phyloP scores from a whole-genome alignment of 306 rosid species.

The Quercus wislizeni region DNA sequence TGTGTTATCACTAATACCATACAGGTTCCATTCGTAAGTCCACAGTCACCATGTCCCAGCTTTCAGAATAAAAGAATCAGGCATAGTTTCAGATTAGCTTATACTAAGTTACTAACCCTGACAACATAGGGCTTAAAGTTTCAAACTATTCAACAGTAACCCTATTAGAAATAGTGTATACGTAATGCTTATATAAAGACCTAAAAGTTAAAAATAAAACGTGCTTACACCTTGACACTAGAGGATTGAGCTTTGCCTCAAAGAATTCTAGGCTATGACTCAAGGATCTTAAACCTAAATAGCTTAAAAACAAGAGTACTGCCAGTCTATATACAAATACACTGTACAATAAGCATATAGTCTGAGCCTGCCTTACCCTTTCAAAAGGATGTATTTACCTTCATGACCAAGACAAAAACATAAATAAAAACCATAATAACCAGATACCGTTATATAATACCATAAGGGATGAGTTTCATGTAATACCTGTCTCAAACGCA shows the following conservation, averaged over 20 bases:
- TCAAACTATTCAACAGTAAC: no score
- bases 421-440: no score
- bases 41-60: no score
- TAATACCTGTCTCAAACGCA: constrained; percentile 81
- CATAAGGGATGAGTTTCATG: neutral
- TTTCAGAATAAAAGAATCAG: no score
- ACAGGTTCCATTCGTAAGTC: no score
- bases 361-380: no score
- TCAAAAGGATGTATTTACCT: no score
- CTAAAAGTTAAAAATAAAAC: neutral
- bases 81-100: no score
- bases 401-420: constrained; percentile 18
- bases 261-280: neutral
- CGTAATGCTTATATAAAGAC: neutral
- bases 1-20: no score
- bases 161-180: neutral
- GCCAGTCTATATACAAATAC: neutral
- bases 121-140: no score
- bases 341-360: constrained; percentile 2
- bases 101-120: no score
- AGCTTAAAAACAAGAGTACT: neutral
- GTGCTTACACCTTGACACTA: neutral
- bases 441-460: rapidly evolving
- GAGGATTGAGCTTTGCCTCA: neutral
- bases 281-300: neutral